Percentiles rank a stretch among this genome's conserved stretches.
Conservation (phyloP, 441 rosid genomes). For the Adansonia grandidieri region DNA sequence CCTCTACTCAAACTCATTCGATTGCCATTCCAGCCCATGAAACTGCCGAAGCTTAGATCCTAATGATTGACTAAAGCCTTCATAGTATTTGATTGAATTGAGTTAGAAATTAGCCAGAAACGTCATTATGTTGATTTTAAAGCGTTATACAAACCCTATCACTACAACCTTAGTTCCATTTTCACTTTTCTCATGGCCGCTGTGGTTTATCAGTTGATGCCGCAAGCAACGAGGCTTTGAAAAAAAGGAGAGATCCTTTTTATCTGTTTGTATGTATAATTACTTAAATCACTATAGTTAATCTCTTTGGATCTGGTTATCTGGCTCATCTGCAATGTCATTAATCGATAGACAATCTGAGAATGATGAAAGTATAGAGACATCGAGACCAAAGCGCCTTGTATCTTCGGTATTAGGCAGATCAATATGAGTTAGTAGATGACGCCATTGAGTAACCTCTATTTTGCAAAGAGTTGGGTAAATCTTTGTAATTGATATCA, state of each 20-base stretch:
- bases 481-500: background rate
- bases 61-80: background rate
- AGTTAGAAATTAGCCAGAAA: background rate
- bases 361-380: slow-evolving; percentile 54
- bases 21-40: background rate
- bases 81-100: no score
- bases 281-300: slow-evolving; percentile 77
- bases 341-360: slow-evolving; percentile 71
- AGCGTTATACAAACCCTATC: background rate
- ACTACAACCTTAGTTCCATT: background rate
- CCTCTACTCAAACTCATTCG: no score
- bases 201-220: slow-evolving; percentile 56
- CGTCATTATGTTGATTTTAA: background rate
- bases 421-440: background rate
- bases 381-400: background rate
- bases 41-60: background rate
- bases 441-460: background rate
- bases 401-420: background rate
- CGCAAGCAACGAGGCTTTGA: slow-evolving; percentile 75
- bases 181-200: background rate
- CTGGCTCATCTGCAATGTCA: slow-evolving; percentile 72
- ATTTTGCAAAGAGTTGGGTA: background rate
- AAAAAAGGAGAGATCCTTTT: slow-evolving; percentile 58
- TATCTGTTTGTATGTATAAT: slow-evolving; percentile 64
- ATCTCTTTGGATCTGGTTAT: slow-evolving; percentile 84